Evolutionary conservation across 176 grass and related monocot species (phyloP).

Genomic region (Dactylis glomerata): DNA sequence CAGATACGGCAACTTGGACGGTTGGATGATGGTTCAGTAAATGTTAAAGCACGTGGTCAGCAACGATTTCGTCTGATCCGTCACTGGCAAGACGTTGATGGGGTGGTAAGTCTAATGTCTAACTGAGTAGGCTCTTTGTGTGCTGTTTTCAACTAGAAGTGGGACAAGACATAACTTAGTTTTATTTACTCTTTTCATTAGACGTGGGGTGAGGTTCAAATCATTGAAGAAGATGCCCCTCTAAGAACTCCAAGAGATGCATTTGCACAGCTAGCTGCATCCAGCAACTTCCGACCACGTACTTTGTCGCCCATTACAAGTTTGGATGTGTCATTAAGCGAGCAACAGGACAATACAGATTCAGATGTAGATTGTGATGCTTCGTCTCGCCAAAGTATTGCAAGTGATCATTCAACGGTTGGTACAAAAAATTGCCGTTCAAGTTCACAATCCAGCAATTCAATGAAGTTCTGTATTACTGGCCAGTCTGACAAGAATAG

Average conservation of each 20-base stretch:
- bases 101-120: constrained; percentile 58
- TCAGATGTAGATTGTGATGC: constrained; percentile 38
- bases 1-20: constrained; percentile 80
- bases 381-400: constrained; percentile 30
- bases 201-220: constrained; percentile 89
- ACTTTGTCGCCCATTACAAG: constrained; percentile 23
- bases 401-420: constrained; percentile 44
- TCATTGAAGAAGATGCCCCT: constrained; percentile 86
- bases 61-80: constrained; percentile 70
- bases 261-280: constrained; percentile 70
- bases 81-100: constrained; percentile 68
- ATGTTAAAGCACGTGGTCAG: constrained; percentile 88
- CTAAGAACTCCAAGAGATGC: constrained; percentile 74
- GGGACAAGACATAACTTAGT: background rate
- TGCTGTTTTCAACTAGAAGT: background rate
- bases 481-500: constrained; percentile 22
- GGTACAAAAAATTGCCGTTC: constrained; percentile 41
- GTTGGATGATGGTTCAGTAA: constrained; percentile 65
- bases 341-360: constrained; percentile 40
- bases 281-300: constrained; percentile 30
- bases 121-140: background rate
- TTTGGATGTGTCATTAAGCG: constrained; percentile 40
- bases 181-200: constrained; percentile 38
- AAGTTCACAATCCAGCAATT: constrained; percentile 55
- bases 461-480: constrained; percentile 37